phyloP scores from a whole-genome alignment of 805 yeast species.

The Cyberlindnera veronae region DNA sequence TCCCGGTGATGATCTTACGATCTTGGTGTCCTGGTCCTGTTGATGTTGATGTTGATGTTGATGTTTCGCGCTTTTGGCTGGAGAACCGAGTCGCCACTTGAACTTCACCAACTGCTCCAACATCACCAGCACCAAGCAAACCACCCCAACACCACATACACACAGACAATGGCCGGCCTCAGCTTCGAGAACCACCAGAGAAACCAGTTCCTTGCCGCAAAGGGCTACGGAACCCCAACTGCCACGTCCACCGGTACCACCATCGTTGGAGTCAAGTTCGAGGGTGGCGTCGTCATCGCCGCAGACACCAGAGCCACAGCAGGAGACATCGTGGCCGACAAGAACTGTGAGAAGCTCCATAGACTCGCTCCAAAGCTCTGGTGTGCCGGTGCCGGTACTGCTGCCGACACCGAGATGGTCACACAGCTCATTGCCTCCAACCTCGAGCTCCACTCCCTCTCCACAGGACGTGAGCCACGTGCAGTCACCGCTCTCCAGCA shows the following conservation, averaged over 20 bases:
- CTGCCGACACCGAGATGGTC: conserved; percentile 98
- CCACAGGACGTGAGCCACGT: conserved; percentile 82
- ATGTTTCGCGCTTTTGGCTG: not conserved
- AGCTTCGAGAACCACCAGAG: conserved; percentile 93
- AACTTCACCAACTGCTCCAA: too few species aligned
- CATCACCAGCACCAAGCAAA: not conserved
- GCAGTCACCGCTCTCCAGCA: conserved; percentile 91
- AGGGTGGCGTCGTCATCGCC: conserved; percentile 95
- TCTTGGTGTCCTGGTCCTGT: not conserved
- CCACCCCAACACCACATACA: not conserved
- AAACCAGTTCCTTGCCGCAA: conserved; percentile 66
- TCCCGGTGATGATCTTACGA: not conserved
- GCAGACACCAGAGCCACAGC: conserved; percentile 99
- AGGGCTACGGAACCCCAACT: conserved; percentile 74
- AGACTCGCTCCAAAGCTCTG: conserved; percentile 86
- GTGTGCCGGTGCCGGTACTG: conserved; percentile 99
- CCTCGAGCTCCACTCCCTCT: conserved; percentile 83
- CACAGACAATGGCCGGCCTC: conserved; percentile 78
- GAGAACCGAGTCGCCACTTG: too few species aligned
- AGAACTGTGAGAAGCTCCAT: conserved; percentile 94
- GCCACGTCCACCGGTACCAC: conserved; percentile 99
- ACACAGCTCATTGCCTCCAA: conserved; percentile 90
- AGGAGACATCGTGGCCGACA: conserved; percentile 95
- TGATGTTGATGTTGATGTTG: too few species aligned
- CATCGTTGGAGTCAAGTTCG: conserved; percentile 91